These are phyloP conservation scores for Agastache rugosa DNA, from an alignment of 257 asterid species.

Conservation along the genomic window DNA sequence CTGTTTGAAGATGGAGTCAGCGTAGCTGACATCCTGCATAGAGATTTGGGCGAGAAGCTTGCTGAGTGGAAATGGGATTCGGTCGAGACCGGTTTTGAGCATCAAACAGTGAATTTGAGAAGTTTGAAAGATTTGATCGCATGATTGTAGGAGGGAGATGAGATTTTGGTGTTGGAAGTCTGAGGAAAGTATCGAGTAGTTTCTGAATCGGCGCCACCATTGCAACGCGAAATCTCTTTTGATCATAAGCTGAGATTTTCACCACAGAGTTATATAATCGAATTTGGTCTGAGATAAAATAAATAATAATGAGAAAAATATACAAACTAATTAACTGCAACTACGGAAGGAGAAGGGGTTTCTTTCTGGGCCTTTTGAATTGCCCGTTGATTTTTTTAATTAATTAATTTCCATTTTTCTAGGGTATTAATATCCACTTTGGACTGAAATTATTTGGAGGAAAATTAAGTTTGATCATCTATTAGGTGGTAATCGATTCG, in stretches of 20 bases:
- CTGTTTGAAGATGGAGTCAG: slow-evolving; percentile 53
- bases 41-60: slow-evolving; percentile 64
- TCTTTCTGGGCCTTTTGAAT: too few relatives aligned
- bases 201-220: slow-evolving; percentile 25
- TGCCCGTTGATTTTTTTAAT: too few relatives aligned
- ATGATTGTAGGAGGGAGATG: slow-evolving; percentile 55
- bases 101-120: slow-evolving; percentile 64
- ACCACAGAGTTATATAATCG: not conserved
- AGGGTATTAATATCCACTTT: too few relatives aligned
- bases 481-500: too few relatives aligned
- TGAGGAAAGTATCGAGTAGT: slow-evolving; percentile 38
- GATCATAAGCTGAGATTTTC: slow-evolving; percentile 35
- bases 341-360: too few relatives aligned
- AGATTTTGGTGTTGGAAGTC: slow-evolving; percentile 42
- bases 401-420: too few relatives aligned
- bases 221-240: slow-evolving; percentile 24
- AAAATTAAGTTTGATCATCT: too few relatives aligned
- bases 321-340: too few relatives aligned
- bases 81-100: slow-evolving; percentile 62
- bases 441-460: too few relatives aligned
- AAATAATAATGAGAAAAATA: not conserved
- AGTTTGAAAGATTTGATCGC: slow-evolving; percentile 47
- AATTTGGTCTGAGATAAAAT: not conserved
- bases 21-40: slow-evolving; percentile 49
- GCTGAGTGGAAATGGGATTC: slow-evolving; percentile 57